Base-by-base conservation (phyloP, 2,329 filamentous ascomycete species). In the Fusarium zealandicum region DNA sequence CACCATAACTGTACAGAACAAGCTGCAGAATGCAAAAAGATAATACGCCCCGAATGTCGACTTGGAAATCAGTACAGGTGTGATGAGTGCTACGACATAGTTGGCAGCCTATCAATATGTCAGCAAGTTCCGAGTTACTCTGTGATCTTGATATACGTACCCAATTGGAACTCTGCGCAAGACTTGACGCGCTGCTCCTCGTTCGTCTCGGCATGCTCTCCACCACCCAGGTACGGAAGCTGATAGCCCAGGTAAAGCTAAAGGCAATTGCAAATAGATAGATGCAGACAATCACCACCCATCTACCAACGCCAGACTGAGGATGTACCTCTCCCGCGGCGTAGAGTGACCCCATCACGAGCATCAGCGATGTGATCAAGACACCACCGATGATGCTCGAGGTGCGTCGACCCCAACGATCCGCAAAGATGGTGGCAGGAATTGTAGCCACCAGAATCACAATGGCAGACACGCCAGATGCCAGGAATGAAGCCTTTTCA, bases 381-480 rank as follows among this genome's bases (percentile, higher is more conserved):
- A 81, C 52, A 0, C 83, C 86, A 42, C 80, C 83, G 0, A 77
- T 67, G 5, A 87, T 74, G 9, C 81, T 80, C 1, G 78, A 80
- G 6, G 77, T 78, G 6, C 82, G 76, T 2, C 83, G 76, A 1
- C 83, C 83, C 78, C 83, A 85, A 35, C 71, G 71, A 57, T 87
- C 84, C 0, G 83, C 81, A 41, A 79, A 78, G 2, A 84, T 70
- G 2, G 80, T 75, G 0, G 80, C 83, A 0, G 82, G 81, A 2
- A 86, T 76, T 0, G 82, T 83, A 13, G 78, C 75, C 6, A 74
- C 75, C 14, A 86, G 75, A 53, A 86, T 85, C 3, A 82, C 75
- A 2, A 87, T 68, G 1, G 82, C 82, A 1, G 83, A 84, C 7
- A 87, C 75, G 0, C 84, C 83, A 0, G 83, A 86, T 0, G 84